phyloP scores from a whole-genome alignment of 306 rosid genomes.

The Medicago arabica region DNA sequence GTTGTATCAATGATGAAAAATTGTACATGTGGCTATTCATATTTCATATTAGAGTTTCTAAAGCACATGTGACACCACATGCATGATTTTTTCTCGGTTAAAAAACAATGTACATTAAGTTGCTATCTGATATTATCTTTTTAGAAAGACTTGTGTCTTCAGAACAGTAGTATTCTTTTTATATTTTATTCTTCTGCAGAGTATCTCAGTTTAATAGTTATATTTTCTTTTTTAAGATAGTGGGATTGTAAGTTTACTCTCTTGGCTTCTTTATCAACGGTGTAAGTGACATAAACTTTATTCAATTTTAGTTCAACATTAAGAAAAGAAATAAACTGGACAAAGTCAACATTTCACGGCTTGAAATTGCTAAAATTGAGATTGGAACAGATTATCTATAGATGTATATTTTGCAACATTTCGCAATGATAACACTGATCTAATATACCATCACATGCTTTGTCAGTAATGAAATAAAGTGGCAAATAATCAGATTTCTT shows the following conservation, averaged over 20 bases:
- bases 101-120: slow-evolving; percentile 39
- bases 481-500: too few species aligned
- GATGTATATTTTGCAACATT: slow-evolving; percentile 2
- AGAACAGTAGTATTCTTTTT: slow-evolving; percentile 28
- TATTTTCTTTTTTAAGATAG: slow-evolving; percentile 29
- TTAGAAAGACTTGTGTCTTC: slow-evolving; percentile 35
- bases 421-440: background rate
- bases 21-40: slow-evolving; percentile 47
- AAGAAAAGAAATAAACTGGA: background rate
- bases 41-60: slow-evolving; percentile 36
- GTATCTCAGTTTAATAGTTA: slow-evolving; percentile 32
- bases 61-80: slow-evolving; percentile 64
- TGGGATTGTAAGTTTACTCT: slow-evolving; percentile 16
- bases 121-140: slow-evolving; percentile 34
- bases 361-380: slow-evolving; percentile 9
- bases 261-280: slow-evolving; percentile 15
- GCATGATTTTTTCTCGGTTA: slow-evolving; percentile 43
- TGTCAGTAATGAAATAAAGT: too few species aligned
- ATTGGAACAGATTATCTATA: slow-evolving; percentile 13
- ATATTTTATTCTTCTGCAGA: slow-evolving; percentile 35
- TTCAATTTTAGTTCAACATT: slow-evolving; percentile 20
- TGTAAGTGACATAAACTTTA: slow-evolving; percentile 12
- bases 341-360: slow-evolving; percentile 38
- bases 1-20: slow-evolving; percentile 41
- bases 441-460: background rate